Evolutionary conservation across 495 filamentous ascomycete species (phyloP).

Genomic region (Cercophora newfieldiana): DNA sequence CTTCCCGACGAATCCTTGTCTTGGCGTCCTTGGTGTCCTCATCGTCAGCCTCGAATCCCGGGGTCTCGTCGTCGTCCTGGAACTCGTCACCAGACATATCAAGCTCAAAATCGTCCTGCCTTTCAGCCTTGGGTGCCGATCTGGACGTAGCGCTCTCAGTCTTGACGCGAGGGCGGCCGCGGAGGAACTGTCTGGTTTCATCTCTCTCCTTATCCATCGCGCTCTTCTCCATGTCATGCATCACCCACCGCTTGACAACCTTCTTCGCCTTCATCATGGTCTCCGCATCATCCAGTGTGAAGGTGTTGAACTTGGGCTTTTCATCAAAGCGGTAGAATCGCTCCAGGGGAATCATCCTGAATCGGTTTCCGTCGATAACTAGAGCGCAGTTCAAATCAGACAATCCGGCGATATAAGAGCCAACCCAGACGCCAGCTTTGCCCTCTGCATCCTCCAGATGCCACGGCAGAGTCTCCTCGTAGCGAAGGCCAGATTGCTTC

Average conservation of each 20-base stretch:
- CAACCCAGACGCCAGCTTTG: constrained; percentile 83
- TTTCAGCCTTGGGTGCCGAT: constrained; percentile 50
- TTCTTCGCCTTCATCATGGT: constrained; percentile 61
- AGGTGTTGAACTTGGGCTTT: constrained; percentile 77
- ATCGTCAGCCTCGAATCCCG: constrained; percentile 76
- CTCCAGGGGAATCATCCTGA: constrained; percentile 86
- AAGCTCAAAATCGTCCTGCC: constrained; percentile 57
- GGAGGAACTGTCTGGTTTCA: constrained; percentile 47
- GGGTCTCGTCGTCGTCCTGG: constrained; percentile 81
- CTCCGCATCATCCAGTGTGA: constrained; percentile 85
- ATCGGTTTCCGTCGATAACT: constrained; percentile 62
- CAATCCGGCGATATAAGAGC: constrained; percentile 80
- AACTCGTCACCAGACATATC: constrained; percentile 56
- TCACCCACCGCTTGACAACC: constrained; percentile 65
- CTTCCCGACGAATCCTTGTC: constrained; percentile 81
- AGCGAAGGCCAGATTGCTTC: constrained; percentile 75
- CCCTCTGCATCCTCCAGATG: constrained; percentile 95
- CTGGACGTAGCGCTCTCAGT: constrained; percentile 54
- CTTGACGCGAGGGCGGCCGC: constrained; percentile 50
- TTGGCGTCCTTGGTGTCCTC: constrained; percentile 87
- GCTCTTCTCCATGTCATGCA: constrained; percentile 61
- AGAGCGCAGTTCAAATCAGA: constrained; percentile 77
- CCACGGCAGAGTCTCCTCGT: constrained; percentile 95
- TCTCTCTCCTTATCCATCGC: constrained; percentile 52
- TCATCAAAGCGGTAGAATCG: constrained; percentile 92